Evolutionary conservation across 2,329 filamentous ascomycete genomes (phyloP), one percentile per base, ranked within the genome.

Genomic region (Penicillium sp.): DNA sequence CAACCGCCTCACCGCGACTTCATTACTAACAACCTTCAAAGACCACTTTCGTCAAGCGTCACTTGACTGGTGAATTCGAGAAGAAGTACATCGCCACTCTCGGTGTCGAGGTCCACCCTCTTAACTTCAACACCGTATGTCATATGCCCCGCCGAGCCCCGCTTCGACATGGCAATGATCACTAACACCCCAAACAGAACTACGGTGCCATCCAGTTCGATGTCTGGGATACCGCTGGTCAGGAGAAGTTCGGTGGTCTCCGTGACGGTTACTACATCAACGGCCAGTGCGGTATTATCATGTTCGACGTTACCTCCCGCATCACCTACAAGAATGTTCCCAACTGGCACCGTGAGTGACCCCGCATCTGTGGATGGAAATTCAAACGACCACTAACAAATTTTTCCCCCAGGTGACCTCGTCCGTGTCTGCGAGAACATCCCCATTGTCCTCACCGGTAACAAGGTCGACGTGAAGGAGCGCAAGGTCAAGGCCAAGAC

Each of bases 281-380:
- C 83, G 93, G 93, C 73, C 93, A 97, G 82, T 97, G 93, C 80
- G 93, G 94, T 82, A 97, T 99, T 84, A 97, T 99, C 88, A 99
- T 99, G 93, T 99, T 99, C 79, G 93, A 99, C 79, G 93, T 99
- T 66, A 97, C 94, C 62, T 97, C 93, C 68, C 90, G 94, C 75
- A 97, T 99, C 78, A 99, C 94, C 78, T 99, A 99, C 89, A 99
- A 99, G 89, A 99, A 99, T 84, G 94, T 99, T 63, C 94, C 94
- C 82, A 97, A 97, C 89, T 99, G 94, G 94, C 94, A 99, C 81
- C 94, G 94, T 96, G 88, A 77, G 91, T 87, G 57, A 56, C n/a
- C 42, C 5, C 13, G 6, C 29, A 46, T 51, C 47, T 6, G 9
- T n/a, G 29, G 34, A 50, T 18, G 50, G 27, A 36, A 11, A 32